These are phyloP conservation scores for Hibiscus trionum DNA, from an alignment of 345 rosid genomes.

Conservation along the genomic window DNA sequence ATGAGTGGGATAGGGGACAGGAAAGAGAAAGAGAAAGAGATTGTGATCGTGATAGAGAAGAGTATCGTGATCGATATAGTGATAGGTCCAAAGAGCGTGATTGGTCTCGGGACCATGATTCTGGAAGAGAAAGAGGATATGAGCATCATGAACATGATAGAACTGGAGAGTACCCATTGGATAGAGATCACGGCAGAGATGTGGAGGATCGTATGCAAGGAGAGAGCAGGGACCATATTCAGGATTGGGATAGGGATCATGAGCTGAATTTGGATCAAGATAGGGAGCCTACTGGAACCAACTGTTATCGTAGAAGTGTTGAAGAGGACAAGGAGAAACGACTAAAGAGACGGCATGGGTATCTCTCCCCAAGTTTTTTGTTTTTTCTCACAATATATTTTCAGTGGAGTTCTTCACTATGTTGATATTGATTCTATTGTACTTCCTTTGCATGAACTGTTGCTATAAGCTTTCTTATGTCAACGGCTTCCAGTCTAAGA, in stretches of 20 bases:
- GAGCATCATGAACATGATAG: constrained; percentile 35
- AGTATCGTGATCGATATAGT: constrained; percentile 29
- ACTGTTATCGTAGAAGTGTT: constrained; percentile 19
- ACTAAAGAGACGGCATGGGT: constrained; percentile 49
- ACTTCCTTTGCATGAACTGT: background rate
- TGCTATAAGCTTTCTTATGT: background rate
- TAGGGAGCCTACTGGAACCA: constrained; percentile 31
- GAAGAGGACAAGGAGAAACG: constrained; percentile 32
- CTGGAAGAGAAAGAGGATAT: constrained; percentile 41
- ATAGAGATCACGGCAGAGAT: constrained; percentile 42
- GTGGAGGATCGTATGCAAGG: constrained; percentile 31
- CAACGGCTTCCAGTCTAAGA: background rate
- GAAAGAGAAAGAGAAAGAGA: constrained; percentile 52
- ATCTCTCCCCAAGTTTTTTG: background rate
- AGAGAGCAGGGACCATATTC: constrained; percentile 23
- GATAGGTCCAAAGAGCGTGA: constrained; percentile 58
- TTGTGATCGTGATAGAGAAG: constrained; percentile 33
- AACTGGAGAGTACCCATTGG: constrained; percentile 34
- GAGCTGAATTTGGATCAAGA: constrained; percentile 28
- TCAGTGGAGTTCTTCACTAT: background rate
- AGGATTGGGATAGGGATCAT: constrained; percentile 23
- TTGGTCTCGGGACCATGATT: constrained; percentile 39
- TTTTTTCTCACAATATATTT: background rate
- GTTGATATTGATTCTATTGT: background rate
- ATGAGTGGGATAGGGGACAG: constrained; percentile 35